A percentile compares a stretch with the other conserved stretches of the same genome.
Conservation (phyloP, 768 basidiomycete species). For the Collybia mongolica region DNA sequence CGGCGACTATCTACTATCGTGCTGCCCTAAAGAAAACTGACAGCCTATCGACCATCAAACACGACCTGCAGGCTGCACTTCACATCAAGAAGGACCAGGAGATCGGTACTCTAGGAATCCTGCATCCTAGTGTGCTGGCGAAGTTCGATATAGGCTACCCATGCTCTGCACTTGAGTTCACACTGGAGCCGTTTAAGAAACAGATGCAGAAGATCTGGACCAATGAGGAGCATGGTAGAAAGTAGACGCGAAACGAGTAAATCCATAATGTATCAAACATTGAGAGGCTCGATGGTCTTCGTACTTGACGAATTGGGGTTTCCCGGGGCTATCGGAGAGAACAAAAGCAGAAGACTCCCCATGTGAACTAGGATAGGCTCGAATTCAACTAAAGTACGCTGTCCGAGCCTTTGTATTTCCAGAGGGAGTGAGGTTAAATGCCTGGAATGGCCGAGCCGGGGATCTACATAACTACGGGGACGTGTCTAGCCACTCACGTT, state of each 20-base stretch:
- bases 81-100: slow-evolving; percentile 53
- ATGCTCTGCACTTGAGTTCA: slow-evolving; percentile 93
- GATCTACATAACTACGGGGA: neutral
- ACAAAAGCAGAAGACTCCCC: no score
- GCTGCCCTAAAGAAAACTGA: slow-evolving; percentile 36
- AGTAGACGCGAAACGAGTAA: slow-evolving; percentile 4
- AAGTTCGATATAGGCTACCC: slow-evolving; percentile 95
- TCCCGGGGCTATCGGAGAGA: no score
- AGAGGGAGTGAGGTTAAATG: neutral
- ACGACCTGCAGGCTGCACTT: slow-evolving; percentile 45
- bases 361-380: no score
- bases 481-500: slow-evolving; percentile 6
- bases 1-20: slow-evolving; percentile 90
- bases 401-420: no score
- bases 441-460: slow-evolving; percentile 2
- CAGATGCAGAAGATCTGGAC: slow-evolving; percentile 58
- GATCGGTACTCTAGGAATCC: slow-evolving; percentile 89
- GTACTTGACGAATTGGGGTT: neutral
- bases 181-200: slow-evolving; percentile 92
- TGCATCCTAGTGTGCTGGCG: slow-evolving; percentile 88
- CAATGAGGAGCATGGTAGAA: slow-evolving; percentile 39
- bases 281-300: neutral
- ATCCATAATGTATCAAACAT: slow-evolving; percentile 19
- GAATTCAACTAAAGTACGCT: neutral
- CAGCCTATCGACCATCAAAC: slow-evolving; percentile 33